Evolutionary conservation across 352 stramenopile species (phyloP), one percentile per base, ranked within the genome.

Genomic region (Phytophthora cryptogea): DNA sequence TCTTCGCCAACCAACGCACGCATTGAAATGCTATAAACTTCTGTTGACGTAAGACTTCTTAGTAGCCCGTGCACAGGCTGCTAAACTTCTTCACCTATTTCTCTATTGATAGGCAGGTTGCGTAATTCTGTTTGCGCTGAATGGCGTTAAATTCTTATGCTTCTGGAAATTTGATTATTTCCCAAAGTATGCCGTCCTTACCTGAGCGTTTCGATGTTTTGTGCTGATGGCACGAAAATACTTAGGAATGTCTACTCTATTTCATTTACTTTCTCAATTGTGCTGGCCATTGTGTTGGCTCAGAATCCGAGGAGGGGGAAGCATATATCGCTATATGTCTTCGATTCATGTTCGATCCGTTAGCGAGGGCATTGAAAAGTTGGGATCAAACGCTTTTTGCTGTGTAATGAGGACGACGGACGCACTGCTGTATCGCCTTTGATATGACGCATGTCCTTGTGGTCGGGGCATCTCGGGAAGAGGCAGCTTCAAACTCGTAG

Each of bases 361-460:
- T 10, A 54, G 28, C 5, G 46, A 31, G 10, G 46, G 46, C 46
- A 54, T 54, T 33, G 20, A 32, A 7, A 32, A n/a, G 3, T 23
- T 9, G 9, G 10, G 10, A 20, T 42, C 20, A 5, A 54, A 32
- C 32, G 16, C 17, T 10, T 5, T 20, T 8, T 32, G 31, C 40
- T 35, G 32, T 7, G 31, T 31, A 6, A 33, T 20, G 6, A 37
- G 23, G 17, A 8, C 7, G 27, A 20, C 43, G 8, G 14, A 27
- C 20, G 17, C 32, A 8, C 13, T 44, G 35, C 40, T 52, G 33
- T 59, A 44, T 28, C 42, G 41, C 23, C 41, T 51, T 51, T 50
- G 41, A 14, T 36, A 13, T 3, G 0, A 7, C 14, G 37, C 36
- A 6, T 43, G 35, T 6, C 13, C 28, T 39, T 44, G 39, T 11